These are phyloP conservation scores for Heterobasidion irregulare DNA, from an alignment of 1,284 basidiomycete genomes.

Conservation along the genomic window DNA sequence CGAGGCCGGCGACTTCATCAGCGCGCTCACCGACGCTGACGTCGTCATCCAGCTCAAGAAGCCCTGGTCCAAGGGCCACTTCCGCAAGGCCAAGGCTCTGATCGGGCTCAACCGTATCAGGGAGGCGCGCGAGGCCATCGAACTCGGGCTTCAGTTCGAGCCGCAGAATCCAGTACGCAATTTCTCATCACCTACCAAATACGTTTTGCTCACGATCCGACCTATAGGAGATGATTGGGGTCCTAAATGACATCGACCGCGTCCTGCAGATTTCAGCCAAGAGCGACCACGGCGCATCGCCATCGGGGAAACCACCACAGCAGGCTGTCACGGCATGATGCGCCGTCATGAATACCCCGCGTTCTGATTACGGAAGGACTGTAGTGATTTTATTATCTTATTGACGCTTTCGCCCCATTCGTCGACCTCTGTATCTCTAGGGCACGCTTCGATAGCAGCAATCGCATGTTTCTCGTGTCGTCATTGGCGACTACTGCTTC, in stretches of 20 bases:
- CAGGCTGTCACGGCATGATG: background rate
- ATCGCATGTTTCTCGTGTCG: too few species aligned
- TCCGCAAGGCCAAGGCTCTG: slow-evolving; percentile 85
- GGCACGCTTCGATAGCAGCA: too few species aligned
- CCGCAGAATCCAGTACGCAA: slow-evolving; percentile 67
- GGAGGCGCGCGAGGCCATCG: slow-evolving; percentile 79
- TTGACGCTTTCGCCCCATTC: too few species aligned
- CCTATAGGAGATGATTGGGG: slow-evolving; percentile 10
- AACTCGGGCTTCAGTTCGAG: slow-evolving; percentile 85
- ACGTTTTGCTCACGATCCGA: background rate
- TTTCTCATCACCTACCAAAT: background rate
- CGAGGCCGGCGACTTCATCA: slow-evolving; percentile 70
- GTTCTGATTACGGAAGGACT: background rate
- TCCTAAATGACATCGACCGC: slow-evolving; percentile 11
- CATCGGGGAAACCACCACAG: background rate
- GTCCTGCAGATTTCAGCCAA: background rate
- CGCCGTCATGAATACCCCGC: background rate
- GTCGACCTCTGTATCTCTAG: too few species aligned
- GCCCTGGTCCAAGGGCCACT: slow-evolving; percentile 94
- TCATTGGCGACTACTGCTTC: too few species aligned
- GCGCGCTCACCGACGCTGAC: slow-evolving; percentile 87
- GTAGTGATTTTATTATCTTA: background rate
- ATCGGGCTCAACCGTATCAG: slow-evolving; percentile 62
- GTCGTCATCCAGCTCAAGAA: slow-evolving; percentile 80
- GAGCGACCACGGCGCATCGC: background rate